Conservation (phyloP, 495 filamentous ascomycete species). For the Aspergillus cristatus region DNA sequence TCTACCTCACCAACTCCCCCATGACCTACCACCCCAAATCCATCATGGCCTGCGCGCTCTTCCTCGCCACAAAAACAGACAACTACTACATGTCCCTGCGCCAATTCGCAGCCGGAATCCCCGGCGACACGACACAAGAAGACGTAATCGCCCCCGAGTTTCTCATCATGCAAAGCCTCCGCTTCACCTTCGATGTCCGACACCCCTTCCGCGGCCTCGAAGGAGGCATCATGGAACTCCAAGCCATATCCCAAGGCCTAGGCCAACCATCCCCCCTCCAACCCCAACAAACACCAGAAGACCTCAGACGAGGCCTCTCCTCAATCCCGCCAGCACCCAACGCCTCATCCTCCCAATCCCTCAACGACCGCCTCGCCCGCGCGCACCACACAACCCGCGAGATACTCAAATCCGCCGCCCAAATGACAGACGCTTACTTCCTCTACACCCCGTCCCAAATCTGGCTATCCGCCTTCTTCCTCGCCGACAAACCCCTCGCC, state of each 20-base stretch:
- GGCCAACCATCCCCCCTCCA: conserved; percentile 30
- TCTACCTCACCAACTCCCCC: conserved; percentile 87
- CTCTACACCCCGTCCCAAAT: conserved; percentile 93
- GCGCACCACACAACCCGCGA: conserved; percentile 65
- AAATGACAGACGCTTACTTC: conserved; percentile 90
- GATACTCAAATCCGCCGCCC: conserved; percentile 65
- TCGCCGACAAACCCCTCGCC: conserved; percentile 64
- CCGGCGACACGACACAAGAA: conserved; percentile 53
- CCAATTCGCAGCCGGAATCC: conserved; percentile 54
- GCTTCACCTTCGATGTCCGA: conserved; percentile 85
- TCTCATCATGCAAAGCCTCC: conserved; percentile 81
- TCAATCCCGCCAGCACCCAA: conserved; percentile 17
- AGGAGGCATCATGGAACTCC: conserved; percentile 76
- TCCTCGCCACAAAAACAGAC: conserved; percentile 88
- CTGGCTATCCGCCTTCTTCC: conserved; percentile 67
- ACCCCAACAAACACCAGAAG: conserved; percentile 25
- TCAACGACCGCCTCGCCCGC: conserved; percentile 43
- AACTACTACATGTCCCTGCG: conserved; percentile 64
- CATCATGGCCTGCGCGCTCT: conserved; percentile 78
- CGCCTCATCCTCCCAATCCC: conserved; percentile 14
- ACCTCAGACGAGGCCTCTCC: conserved; percentile 23
- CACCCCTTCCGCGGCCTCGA: conserved; percentile 86
- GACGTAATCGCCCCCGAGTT: conserved; percentile 85
- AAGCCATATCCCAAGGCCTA: conserved; percentile 49
- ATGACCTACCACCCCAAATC: conserved; percentile 90